Evolutionary conservation across 2,329 filamentous ascomycete genomes (phyloP), one percentile per base, ranked within the genome.

Genomic region (Penicillium capsulatum): DNA sequence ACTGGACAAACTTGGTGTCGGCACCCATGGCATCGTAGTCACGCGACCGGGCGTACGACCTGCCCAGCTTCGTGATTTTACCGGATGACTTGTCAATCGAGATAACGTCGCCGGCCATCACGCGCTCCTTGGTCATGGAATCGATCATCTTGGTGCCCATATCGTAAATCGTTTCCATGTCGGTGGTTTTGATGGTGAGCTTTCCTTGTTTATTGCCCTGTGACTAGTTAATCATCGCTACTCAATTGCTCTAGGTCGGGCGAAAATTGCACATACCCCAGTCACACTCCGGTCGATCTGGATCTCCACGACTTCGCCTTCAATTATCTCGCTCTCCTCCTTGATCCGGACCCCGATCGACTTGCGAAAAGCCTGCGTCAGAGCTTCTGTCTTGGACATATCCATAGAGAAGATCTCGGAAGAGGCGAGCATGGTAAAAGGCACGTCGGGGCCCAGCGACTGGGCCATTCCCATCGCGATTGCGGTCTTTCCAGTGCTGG

Each of bases 91-190:
- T 98, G 74, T 98, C 92, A 56, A 98, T 97, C 41, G 87, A 94
- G 58, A 98, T 94, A 53, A 98, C 92, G 64, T 98, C 92, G 56
- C 92, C 92, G 3, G 92, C 92, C 83, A 97, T 95, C 51, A 98
- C 88, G 58, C 94, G 91, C 73, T 98, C 92, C 70, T 97, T 97
- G 53, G 90, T 96, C 89, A 98, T 96, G 51, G 89, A 89, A 63
- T 98, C 92, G 53, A 98, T 98, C 92, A 98, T 97, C 72, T 97
- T 97, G 53, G 86, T 91, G 51, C 92, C 92, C 90, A 98, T 96
- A 60, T 98, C 92, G 71, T 97, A 98, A 52, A 98, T 86, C 9
- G 92, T 95, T 70, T 98, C 92, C 92, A 98, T 98, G 66, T 98
- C 92, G 42, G 91, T 97, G 8, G 92, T 98, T 73, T 98, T 98